Conservation (phyloP, 164 flowering plant species). For the Vitis amurensis region DNA sequence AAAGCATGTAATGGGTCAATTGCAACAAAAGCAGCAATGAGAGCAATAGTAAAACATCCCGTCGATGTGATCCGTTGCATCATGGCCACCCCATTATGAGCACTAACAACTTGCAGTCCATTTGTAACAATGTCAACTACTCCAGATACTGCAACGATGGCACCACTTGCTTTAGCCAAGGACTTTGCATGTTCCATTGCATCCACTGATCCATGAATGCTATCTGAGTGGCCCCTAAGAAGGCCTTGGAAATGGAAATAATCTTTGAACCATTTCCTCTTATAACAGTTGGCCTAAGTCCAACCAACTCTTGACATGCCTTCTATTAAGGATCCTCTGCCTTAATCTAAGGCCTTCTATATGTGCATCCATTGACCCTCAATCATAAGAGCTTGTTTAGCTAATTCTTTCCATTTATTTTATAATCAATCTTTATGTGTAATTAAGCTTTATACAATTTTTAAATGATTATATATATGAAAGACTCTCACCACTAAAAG, state of each 20-base stretch:
- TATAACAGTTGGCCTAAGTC: slow-evolving; percentile 20
- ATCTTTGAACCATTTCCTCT: slow-evolving; percentile 86
- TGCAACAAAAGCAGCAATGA: slow-evolving; percentile 87
- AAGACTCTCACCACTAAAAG: too few species aligned
- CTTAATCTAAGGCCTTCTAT: too few species aligned
- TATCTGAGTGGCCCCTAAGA: slow-evolving; percentile 48
- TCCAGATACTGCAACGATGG: slow-evolving; percentile 84
- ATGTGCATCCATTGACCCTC: too few species aligned
- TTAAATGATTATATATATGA: too few species aligned
- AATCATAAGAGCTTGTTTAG: too few species aligned
- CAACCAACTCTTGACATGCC: slow-evolving; percentile 65
- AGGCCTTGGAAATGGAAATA: slow-evolving; percentile 59
- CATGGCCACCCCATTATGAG: slow-evolving; percentile 77
- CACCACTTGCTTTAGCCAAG: slow-evolving; percentile 58
- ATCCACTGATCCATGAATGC: slow-evolving; percentile 68
- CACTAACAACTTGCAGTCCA: slow-evolving; percentile 67
- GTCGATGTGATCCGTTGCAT: slow-evolving; percentile 83
- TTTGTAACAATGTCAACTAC: slow-evolving; percentile 84
- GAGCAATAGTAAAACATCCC: slow-evolving; percentile 87
- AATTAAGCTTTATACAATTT: too few species aligned
- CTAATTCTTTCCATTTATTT: too few species aligned
- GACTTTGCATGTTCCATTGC: slow-evolving; percentile 25
- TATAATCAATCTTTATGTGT: too few species aligned
- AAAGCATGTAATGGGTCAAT: slow-evolving; percentile 22
- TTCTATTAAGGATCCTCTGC: background rate